Base-by-base conservation (phyloP, 768 basidiomycete species). In the Podaxis sp. region DNA sequence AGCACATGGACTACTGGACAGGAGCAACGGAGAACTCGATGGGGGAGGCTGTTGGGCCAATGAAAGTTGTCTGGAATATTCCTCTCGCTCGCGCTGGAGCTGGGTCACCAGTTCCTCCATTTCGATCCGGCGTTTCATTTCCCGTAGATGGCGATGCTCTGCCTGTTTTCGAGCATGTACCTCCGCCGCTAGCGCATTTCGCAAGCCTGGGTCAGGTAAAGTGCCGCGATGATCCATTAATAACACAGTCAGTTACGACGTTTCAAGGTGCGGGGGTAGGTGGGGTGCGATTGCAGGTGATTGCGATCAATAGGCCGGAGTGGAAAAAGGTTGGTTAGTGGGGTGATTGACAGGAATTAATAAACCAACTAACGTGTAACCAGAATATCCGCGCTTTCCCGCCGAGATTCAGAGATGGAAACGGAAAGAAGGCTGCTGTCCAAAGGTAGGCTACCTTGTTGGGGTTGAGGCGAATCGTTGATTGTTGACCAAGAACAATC, bases 81-180 rank as follows among this genome's bases (percentile, higher is more conserved):
- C 60, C 13, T 55, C 60, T 37, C 61, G 61, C 22, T 62, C 61
- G n/a, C 24, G 47, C 55, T 62, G 61, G 15, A 62, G 54, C 17
- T 62, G 61, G 15, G 36, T 36, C 17, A 62, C 61, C 33, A 62
- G 24, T 49, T 49, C 61, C 33, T 62, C 61, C 61, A 62, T 55
- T 36, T 62, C 61, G 46, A 62, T 56, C 3, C 61, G 61, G 36
- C 61, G 61, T 19, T 56, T 37, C 54, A 50, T 56, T 27, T 62
- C 61, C 53, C 36, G 54, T 38, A 56, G 37, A 62, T 50, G 55
- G 9, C 29, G 54, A n/a, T 50, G 47, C 37, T 62, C 61, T 24
- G 61, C 61, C 7, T 40, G 54, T 24, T 55, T 55, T n/a, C 61
- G 61, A 29, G 61, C 55, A 19, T 29, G 43, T 12, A 24, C 37